Conservation (phyloP, 2,329 filamentous ascomycete genomes). For the Neofusicoccum ribis region DNA sequence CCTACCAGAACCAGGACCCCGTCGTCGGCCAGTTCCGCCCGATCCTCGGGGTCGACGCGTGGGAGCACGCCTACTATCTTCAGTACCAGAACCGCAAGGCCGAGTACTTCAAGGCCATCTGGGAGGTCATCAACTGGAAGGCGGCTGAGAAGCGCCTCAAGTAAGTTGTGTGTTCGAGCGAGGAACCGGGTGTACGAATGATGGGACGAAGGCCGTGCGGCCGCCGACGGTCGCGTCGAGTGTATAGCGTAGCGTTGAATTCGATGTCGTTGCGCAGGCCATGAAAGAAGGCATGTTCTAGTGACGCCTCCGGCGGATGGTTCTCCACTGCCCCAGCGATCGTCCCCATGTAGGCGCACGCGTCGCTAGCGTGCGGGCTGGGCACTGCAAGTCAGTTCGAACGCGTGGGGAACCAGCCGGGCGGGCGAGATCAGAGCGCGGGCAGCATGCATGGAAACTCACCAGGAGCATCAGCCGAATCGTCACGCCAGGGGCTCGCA, state of each 20-base stretch:
- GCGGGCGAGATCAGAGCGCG: neutral
- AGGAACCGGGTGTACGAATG: neutral
- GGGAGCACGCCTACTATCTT: conserved; percentile 95
- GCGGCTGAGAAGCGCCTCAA: conserved; percentile 75
- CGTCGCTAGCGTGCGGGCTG: neutral
- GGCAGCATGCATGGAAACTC: neutral
- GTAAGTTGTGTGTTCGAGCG: conserved; percentile 34
- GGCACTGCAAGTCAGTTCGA: neutral
- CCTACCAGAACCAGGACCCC: conserved; percentile 85
- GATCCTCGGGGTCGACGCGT: conserved; percentile 86
- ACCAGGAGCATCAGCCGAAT: neutral
- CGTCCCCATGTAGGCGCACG: neutral
- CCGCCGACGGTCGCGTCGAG: neutral
- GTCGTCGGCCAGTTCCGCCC: conserved; percentile 81
- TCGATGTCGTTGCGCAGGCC: neutral
- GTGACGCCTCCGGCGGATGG: no score
- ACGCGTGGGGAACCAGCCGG: neutral
- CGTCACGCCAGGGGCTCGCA: conserved; percentile 1
- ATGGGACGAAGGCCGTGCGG: neutral
- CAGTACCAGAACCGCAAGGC: conserved; percentile 97
- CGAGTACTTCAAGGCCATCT: conserved; percentile 90
- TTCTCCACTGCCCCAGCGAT: neutral
- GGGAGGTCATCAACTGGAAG: conserved; percentile 97
- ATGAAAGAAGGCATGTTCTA: neutral
- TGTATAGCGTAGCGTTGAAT: conserved; percentile 3